A percentile compares a stretch with the other conserved stretches of the same genome.
phyloP scores from a whole-genome alignment of 192 early-diverging fungal species.

The Umbelopsis sp. region DNA sequence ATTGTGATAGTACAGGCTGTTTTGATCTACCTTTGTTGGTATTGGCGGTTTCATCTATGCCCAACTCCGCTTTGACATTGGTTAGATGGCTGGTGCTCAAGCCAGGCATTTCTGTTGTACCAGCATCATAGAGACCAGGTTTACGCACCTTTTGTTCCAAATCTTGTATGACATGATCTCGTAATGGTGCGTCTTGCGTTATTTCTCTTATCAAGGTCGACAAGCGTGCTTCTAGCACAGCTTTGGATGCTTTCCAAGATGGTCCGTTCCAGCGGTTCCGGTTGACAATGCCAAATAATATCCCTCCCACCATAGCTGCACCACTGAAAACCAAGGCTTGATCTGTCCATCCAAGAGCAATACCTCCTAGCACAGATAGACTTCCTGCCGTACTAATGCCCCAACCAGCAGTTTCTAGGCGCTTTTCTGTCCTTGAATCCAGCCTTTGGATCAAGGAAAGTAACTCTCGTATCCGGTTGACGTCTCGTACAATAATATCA shows the following conservation, averaged over 20 bases:
- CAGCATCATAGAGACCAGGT: not conserved
- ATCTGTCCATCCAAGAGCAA: conserved; percentile 41
- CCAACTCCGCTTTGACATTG: too few relatives aligned
- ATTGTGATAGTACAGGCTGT: too few relatives aligned
- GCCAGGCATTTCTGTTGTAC: not conserved
- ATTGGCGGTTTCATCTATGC: too few relatives aligned
- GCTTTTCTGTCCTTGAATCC: conserved; percentile 49
- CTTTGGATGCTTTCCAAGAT: conserved; percentile 12
- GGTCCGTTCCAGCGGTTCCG: conserved; percentile 11
- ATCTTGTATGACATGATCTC: not conserved
- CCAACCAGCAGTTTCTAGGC: conserved; percentile 35
- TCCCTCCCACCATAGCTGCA: conserved; percentile 7
- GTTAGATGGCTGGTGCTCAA: too few relatives aligned
- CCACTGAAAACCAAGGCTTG: not conserved
- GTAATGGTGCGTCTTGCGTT: not conserved
- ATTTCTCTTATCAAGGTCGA: not conserved
- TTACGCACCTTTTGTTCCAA: conserved; percentile 3
- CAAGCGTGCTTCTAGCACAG: not conserved
- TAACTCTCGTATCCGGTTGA: conserved; percentile 41
- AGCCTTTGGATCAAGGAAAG: conserved; percentile 39
- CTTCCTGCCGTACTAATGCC: conserved; percentile 50
- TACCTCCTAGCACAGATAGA: conserved; percentile 44
- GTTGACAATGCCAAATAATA: conserved; percentile 1
- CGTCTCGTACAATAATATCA: conserved; percentile 37
- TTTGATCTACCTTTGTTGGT: too few relatives aligned